phyloP scores from a whole-genome alignment of 768 basidiomycete species.

The Tylopilus rubrobrunneus region DNA sequence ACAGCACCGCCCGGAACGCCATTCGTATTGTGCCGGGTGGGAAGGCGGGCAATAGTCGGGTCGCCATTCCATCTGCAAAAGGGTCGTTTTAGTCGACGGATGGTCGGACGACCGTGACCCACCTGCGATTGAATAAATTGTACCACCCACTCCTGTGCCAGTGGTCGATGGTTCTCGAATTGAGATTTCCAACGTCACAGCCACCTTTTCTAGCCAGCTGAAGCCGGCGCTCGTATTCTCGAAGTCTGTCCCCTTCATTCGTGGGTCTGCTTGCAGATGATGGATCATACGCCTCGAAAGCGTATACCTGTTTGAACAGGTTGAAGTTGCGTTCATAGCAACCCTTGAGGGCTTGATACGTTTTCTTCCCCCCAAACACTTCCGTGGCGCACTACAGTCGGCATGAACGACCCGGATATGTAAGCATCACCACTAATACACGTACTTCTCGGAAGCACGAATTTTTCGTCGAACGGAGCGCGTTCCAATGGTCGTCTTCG shows the following conservation, averaged over 20 bases:
- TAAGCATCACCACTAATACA: constrained; percentile 6
- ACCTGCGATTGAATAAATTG: constrained; percentile 67
- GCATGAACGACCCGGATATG: constrained; percentile 1
- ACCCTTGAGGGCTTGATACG: constrained; percentile 79
- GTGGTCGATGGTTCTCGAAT: constrained; percentile 69
- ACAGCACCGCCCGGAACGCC: constrained; percentile 29
- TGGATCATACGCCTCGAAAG: constrained; percentile 52
- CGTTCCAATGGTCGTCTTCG: constrained; percentile 75
- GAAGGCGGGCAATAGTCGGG: constrained; percentile 53
- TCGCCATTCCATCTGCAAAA: constrained; percentile 59
- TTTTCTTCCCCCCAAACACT: constrained; percentile 73
- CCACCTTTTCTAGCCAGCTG: constrained; percentile 60
- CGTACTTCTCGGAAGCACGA: constrained; percentile 75
- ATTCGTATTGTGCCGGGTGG: constrained; percentile 35
- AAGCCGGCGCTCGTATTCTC: constrained; percentile 71
- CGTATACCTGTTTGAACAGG: constrained; percentile 77
- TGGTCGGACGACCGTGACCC: constrained; percentile 6
- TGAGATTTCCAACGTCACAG: constrained; percentile 71
- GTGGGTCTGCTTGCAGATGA: constrained; percentile 36
- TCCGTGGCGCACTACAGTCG: constrained; percentile 57
- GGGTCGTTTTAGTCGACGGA: constrained; percentile 1
- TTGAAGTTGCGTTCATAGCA: constrained; percentile 86
- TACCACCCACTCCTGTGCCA: constrained; percentile 82
- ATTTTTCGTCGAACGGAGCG: constrained; percentile 76
- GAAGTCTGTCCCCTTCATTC: constrained; percentile 58